phyloP scores from a whole-genome alignment of 805 yeast species.

The Jamesozyma lodderae region DNA sequence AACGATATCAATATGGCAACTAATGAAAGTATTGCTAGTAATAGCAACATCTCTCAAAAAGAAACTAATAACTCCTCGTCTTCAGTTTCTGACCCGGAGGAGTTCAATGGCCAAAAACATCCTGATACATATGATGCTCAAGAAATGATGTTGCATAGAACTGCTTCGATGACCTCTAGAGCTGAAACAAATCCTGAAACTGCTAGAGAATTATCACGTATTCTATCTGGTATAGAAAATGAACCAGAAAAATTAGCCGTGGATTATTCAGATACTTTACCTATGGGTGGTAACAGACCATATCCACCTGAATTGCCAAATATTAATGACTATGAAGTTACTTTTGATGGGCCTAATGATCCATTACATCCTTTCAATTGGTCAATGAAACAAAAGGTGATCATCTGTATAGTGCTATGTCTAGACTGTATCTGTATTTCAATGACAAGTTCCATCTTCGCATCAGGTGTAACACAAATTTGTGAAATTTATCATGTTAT shows the following conservation, averaged over 20 bases:
- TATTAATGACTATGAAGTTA: conserved; percentile 50
- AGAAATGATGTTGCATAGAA: conserved; percentile 3
- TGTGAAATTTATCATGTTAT: conserved; percentile 51
- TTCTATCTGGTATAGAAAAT: conserved; percentile 9
- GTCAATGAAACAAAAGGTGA: conserved; percentile 41
- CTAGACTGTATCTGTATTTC: conserved; percentile 43
- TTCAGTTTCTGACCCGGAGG: conserved; percentile 10
- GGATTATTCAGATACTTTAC: conserved; percentile 11
- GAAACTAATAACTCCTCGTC: too few relatives aligned
- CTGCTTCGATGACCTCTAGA: conserved; percentile 10
- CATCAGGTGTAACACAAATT: conserved; percentile 48
- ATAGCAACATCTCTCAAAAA: too few relatives aligned
- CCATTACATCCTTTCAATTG: conserved; percentile 78
- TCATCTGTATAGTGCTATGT: conserved; percentile 40
- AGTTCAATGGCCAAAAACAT: neutral
- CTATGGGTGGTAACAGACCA: conserved; percentile 60
- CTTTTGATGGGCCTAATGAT: conserved; percentile 70
- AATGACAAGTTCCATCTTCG: conserved; percentile 78
- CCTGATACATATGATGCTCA: neutral
- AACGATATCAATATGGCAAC: too few relatives aligned
- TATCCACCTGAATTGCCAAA: conserved; percentile 57
- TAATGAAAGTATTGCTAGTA: too few relatives aligned
- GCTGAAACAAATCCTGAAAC: conserved; percentile 9
- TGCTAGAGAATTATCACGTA: conserved; percentile 12
- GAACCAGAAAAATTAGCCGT: conserved; percentile 8